Base-by-base conservation (phyloP, 306 rosid genomes). In the Cucurbita argyrosperma region DNA sequence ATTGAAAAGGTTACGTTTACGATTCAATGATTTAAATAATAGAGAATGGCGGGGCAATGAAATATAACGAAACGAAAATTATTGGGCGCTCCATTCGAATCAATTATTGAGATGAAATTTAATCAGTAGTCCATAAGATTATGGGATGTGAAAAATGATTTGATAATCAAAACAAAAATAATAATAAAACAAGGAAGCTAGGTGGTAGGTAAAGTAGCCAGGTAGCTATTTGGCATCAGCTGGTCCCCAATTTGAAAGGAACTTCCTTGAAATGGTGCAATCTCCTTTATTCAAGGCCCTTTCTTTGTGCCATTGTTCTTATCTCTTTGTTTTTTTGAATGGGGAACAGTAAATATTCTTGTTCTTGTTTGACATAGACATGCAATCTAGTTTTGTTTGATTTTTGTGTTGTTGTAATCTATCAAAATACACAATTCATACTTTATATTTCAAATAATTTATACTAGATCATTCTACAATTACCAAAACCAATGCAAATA, bases 181-280 rank as follows among this genome's bases (percentile, higher is more conserved):
- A 15, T 11, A 60, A 37, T 5, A 37, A 37, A 14, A 62, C 10
- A 14, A 35, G 37, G 8, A 40, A 7, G 43, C 43, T 40, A 40
- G 6, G 35, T 26, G 0, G 30, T 26, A 1, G 30, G 2, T 2
- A 26, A 26, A 3, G 30, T 1, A 26, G 30, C 30, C 1, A 30
- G 52, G 1, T 11, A 10, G 52, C 9, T 2, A 35, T 37, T 62
- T 37, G 49, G 69, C 1, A 19, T 65, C 3, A 6, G 8, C 2
- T 43, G 52, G 71, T 42, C 53, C 71, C 69, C 53, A 18, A 43
- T 43, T 18, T 10, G 9, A 65, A 40, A 39, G n/a, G 2, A 65
- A 65, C 53, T 65, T 42, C 43, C 71, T 65, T 10, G 71, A 65
- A 65, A 65, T 65, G 71, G 71, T 42, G 71, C 53, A 65, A 5